Evolutionary conservation across 228 moss, liverwort and hornwort species (phyloP).

Genomic region (Sphagnum magellanicum): DNA sequence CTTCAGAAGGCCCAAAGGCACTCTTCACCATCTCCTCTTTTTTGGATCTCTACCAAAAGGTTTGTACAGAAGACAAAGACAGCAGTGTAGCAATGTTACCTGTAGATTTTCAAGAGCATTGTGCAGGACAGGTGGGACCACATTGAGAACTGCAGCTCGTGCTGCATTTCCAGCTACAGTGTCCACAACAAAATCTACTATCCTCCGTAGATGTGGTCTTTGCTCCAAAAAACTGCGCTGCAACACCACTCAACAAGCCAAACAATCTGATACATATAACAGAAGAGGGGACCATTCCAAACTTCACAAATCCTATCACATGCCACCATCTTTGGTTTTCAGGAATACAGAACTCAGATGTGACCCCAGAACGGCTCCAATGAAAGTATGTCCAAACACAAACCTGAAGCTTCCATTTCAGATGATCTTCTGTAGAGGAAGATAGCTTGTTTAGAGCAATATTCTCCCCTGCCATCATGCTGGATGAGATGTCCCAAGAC

Average conservation of each 20-base stretch:
- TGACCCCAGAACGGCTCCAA: too few species aligned
- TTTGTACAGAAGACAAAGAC: too few species aligned
- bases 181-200: conserved; percentile 69
- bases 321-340: too few species aligned
- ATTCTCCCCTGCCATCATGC: conserved; percentile 27
- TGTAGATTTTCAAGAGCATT: conserved; percentile 47
- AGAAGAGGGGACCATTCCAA: too few species aligned
- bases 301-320: too few species aligned
- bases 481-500: conserved; percentile 36
- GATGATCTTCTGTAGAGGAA: conserved; percentile 36
- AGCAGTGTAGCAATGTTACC: conserved; percentile 6
- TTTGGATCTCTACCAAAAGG: too few species aligned
- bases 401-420: conserved; percentile 66
- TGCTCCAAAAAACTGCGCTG: conserved; percentile 71
- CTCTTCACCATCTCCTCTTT: too few species aligned
- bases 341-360: too few species aligned
- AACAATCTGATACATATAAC: too few species aligned
- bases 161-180: conserved; percentile 65
- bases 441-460: conserved; percentile 18
- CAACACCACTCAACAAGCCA: conserved; percentile 5
- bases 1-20: neutral
- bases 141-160: conserved; percentile 49
- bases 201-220: conserved; percentile 55
- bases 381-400: neutral
- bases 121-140: conserved; percentile 44